Base-by-base conservation (phyloP, 345 rosid species). In the Trapa bicornis region DNA sequence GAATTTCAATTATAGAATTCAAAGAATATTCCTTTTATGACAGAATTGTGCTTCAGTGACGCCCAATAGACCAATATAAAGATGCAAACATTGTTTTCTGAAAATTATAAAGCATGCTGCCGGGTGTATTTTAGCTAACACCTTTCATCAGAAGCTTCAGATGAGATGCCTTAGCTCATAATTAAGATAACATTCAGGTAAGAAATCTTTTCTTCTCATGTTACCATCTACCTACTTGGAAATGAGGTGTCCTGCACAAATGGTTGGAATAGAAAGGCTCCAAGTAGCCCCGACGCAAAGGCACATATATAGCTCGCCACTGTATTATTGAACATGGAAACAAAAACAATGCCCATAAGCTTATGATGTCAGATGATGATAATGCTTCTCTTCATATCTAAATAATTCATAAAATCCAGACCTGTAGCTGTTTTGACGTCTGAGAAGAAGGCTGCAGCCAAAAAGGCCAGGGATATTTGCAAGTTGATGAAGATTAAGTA, bases 371-470 rank as follows among this genome's bases (percentile, higher is more conserved):
- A 63, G 32, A 63, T 38, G 66, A 37, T 37, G 47, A 6, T 37
- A 62, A 62, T 43, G 15, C 22, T 15, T 50, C 5, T 15, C 22
- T 50, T 6, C 10, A 9, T 45, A 5, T 45, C 17, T 37, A 15
- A 42, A 65, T 42, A 11, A 42, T 10, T 6, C 3, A 68, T 47
- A 58, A 69, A 57, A 43, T 10, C 33, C 75, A 66, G 75, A 91
- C 99, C 99, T 87, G 96, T 78, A 68, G 96, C 97, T 73, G 91
- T 91, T 82, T 87, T 87, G 52, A 82, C 82, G 65, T 81, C 83
- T 68, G 95, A 78, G 78, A 94, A 90, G 76, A 78, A 65, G 50
- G 91, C 80, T 37, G 97, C 84, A 16, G 72, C 64, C 22, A 94
- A 80, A 74, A 94, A 94, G 37, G 91, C 97, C 66, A 86, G 3